Evolutionary conservation across 371 early-diverging fungal genomes (phyloP), one percentile per base, ranked within the genome.

Genomic region (Mortierella sp.): DNA sequence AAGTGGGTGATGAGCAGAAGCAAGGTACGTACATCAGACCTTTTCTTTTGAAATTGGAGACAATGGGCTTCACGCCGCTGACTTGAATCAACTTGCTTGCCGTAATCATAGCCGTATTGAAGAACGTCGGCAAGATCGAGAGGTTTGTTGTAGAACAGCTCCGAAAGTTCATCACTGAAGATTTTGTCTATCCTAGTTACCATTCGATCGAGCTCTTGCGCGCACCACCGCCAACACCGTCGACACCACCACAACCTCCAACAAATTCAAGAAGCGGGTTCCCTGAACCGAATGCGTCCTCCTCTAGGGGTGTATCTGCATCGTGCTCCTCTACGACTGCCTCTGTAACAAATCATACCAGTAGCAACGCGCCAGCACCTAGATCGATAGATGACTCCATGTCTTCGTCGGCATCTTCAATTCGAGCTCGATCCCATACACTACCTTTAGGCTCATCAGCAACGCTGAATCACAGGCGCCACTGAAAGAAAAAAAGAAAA

Each of bases 111-210:
- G 74, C 77, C 85, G 95, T 97, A 0, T 84, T 98, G 57, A 96
- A 96, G 77, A 98, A 98, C 76, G 97, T 97, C 11, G 95, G 94
- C 60, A 94, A 96, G 79, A 93, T 98, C 43, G 97, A 97, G 77
- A 86, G 86, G 63, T 98, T 98, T 85, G 92, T 97, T 58, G 90
- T 97, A 13, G 95, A 95, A 70, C 96, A 96, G 77, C 86, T 98
- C 48, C 90, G 96, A 50, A 92, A 91, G 63, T 90, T 97, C 70
- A 87, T 98, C 16, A 95, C 97, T 45, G 94, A 96, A 65, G 95
- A 95, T 58, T 87, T 97, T 66, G 96, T 97, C 10, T 97, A 95
- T 82, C 98, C 98, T 13, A 91, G 92, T 62, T 95, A 95, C 72
- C 92, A 93, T 57, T 89, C 89, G 2, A 77, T 92, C 48, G 89